These are phyloP conservation scores for Ascochyta fabae DNA, from an alignment of 2,329 filamentous ascomycete genomes.

Conservation along the genomic window DNA sequence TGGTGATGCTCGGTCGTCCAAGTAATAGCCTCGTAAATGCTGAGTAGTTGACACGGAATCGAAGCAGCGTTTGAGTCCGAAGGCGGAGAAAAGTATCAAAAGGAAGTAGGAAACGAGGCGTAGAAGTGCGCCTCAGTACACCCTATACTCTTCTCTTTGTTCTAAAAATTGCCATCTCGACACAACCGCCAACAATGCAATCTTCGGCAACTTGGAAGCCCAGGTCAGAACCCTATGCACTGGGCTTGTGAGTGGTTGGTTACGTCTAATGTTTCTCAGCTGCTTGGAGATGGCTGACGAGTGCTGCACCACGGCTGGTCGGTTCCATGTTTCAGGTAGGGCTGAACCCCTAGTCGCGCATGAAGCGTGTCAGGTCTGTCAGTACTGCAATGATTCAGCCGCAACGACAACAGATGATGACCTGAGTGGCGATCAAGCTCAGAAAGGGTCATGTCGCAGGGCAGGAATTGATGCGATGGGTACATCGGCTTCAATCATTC, in stretches of 20 bases:
- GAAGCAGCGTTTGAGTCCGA: background rate
- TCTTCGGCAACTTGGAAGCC: constrained; percentile 21
- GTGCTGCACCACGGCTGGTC: constrained; percentile 18
- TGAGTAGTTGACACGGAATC: background rate
- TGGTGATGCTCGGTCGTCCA: background rate
- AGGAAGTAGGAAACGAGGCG: background rate
- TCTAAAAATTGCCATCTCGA: constrained; percentile 11
- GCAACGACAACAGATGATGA: background rate
- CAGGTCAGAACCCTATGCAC: constrained; percentile 13
- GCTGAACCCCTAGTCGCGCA: constrained; percentile 21
- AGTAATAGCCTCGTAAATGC: background rate
- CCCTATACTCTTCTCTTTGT: constrained; percentile 5
- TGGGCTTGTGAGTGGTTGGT: constrained; percentile 14
- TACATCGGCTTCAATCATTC: background rate
- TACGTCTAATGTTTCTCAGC: constrained; percentile 7
- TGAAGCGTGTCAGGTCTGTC: constrained; percentile 21
- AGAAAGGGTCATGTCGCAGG: background rate
- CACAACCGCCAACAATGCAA: constrained; percentile 21
- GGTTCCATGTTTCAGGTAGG: constrained; percentile 27
- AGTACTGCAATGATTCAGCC: constrained; percentile 15
- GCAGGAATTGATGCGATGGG: background rate
- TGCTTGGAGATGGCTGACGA: constrained; percentile 16
- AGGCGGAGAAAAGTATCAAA: background rate
- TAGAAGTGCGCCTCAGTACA: constrained; percentile 10
- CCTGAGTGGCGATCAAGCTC: constrained; percentile 8